Evolutionary conservation across 202 grass and related monocot species (phyloP).

Genomic region (Digitaria exilis): DNA sequence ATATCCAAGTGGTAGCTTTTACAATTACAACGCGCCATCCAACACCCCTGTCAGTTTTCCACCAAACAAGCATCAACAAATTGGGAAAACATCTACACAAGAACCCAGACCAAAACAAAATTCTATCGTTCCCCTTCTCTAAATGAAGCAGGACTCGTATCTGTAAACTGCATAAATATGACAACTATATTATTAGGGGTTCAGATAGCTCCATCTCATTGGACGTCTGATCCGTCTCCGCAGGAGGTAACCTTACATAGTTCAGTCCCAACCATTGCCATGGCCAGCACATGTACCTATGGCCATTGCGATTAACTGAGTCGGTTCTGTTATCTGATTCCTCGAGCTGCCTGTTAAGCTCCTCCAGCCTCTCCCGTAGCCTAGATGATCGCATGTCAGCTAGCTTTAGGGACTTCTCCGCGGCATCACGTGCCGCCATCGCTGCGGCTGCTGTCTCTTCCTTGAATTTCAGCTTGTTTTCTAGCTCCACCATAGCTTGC

Average conservation of each 20-base stretch:
- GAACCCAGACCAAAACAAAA: slow-evolving; percentile 16
- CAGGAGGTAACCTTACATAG: slow-evolving; percentile 53
- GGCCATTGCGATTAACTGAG: slow-evolving; percentile 31
- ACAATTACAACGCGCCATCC: slow-evolving; percentile 40
- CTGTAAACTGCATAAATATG: slow-evolving; percentile 25
- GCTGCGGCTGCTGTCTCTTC: slow-evolving; percentile 82
- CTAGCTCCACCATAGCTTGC: slow-evolving; percentile 64
- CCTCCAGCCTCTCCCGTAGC: slow-evolving; percentile 72
- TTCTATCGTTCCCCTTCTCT: slow-evolving; percentile 4
- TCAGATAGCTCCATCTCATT: slow-evolving; percentile 95
- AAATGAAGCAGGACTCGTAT: slow-evolving; percentile 8
- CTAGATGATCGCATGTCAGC: slow-evolving; percentile 68
- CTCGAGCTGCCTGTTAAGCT: slow-evolving; percentile 76
- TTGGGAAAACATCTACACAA: slow-evolving; percentile 36
- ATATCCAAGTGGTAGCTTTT: slow-evolving; percentile 32
- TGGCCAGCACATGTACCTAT: slow-evolving; percentile 85
- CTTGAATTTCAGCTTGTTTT: slow-evolving; percentile 98
- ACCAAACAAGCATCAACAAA: slow-evolving; percentile 31
- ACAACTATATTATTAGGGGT: slow-evolving; percentile 57
- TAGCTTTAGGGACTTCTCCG: slow-evolving; percentile 83
- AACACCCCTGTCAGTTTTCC: slow-evolving; percentile 27
- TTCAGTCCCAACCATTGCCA: slow-evolving; percentile 93
- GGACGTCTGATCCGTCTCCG: slow-evolving; percentile 43
- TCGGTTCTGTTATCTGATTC: slow-evolving; percentile 57
- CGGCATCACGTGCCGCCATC: slow-evolving; percentile 75